phyloP scores from a whole-genome alignment of 2,329 filamentous ascomycete species.

The Botrytis paeoniae region DNA sequence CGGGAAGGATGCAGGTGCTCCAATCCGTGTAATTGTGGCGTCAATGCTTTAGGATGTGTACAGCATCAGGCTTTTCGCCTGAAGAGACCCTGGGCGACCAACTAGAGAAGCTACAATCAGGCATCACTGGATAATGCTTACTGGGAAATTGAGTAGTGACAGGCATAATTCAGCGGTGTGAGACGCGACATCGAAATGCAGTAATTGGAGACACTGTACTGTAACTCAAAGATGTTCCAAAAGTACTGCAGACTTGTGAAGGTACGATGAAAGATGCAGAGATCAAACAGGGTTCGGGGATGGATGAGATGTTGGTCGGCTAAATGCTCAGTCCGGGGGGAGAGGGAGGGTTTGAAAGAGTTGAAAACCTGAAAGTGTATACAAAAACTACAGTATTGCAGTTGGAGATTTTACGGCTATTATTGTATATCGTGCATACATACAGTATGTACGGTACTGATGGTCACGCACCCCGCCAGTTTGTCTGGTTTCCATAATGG shows the following conservation, averaged over 20 bases:
- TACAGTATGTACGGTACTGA: not conserved
- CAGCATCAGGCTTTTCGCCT: not conserved
- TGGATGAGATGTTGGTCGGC: not conserved
- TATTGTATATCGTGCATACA: not conserved
- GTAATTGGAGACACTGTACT: not conserved
- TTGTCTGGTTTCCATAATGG: not conserved
- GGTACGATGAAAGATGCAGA: not conserved
- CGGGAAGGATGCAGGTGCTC: not conserved
- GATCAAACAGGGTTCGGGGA: not conserved
- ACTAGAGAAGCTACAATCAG: not conserved
- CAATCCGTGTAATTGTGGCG: constrained; percentile 2
- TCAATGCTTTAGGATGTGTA: not conserved
- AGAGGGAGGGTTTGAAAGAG: not conserved
- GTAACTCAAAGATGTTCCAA: constrained; percentile 9
- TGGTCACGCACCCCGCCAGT: not conserved
- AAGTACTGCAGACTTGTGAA: constrained; percentile 2
- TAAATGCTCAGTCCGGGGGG: not conserved
- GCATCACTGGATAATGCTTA: not conserved
- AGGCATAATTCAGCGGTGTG: constrained; percentile 3
- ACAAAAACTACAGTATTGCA: not conserved
- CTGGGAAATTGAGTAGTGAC: not conserved
- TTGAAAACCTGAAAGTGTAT: not conserved
- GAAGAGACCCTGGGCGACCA: not conserved
- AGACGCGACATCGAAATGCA: not conserved
- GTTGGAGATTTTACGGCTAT: not conserved